Conservation (phyloP, 495 filamentous ascomycete genomes). For the Lophiotrema nucula region DNA sequence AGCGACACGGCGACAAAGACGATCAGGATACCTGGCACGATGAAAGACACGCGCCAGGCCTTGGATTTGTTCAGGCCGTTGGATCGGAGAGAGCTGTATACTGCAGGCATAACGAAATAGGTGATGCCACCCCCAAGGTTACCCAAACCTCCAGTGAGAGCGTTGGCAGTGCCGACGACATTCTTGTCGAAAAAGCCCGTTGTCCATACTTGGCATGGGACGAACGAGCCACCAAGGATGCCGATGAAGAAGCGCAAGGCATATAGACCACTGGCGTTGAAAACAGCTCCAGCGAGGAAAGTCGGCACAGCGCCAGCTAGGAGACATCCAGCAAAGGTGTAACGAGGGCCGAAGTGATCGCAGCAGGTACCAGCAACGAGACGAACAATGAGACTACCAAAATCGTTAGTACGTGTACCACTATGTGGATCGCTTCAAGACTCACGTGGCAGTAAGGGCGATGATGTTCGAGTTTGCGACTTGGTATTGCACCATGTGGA, state of each 20-base stretch:
- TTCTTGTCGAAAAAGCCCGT: slow-evolving; percentile 97
- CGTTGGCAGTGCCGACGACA: slow-evolving; percentile 87
- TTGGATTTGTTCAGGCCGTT: slow-evolving; percentile 31
- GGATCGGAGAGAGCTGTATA: slow-evolving; percentile 39
- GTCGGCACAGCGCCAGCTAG: slow-evolving; percentile 79
- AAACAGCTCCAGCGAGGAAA: slow-evolving; percentile 75
- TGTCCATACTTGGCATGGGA: slow-evolving; percentile 95
- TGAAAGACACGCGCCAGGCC: slow-evolving; percentile 43
- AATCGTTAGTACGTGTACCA: too few species aligned
- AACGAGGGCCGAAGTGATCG: slow-evolving; percentile 78
- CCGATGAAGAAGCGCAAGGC: slow-evolving; percentile 88
- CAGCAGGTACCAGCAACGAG: slow-evolving; percentile 81
- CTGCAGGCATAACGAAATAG: slow-evolving; percentile 90
- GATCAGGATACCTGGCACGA: slow-evolving; percentile 43
- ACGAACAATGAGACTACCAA: slow-evolving; percentile 71
- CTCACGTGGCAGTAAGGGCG: slow-evolving; percentile 80
- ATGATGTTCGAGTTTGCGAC: slow-evolving; percentile 91
- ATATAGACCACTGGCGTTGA: slow-evolving; percentile 65
- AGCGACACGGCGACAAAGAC: slow-evolving; percentile 34
- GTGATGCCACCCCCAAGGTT: slow-evolving; percentile 89
- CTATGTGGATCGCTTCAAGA: slow-evolving; percentile 18
- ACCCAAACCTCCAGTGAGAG: slow-evolving; percentile 79
- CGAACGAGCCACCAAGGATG: slow-evolving; percentile 86
- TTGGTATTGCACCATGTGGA: slow-evolving; percentile 67
- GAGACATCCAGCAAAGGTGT: slow-evolving; percentile 74